These are phyloP conservation scores for Mycena albidolilacea DNA, from an alignment of 768 basidiomycete genomes.

Conservation along the genomic window DNA sequence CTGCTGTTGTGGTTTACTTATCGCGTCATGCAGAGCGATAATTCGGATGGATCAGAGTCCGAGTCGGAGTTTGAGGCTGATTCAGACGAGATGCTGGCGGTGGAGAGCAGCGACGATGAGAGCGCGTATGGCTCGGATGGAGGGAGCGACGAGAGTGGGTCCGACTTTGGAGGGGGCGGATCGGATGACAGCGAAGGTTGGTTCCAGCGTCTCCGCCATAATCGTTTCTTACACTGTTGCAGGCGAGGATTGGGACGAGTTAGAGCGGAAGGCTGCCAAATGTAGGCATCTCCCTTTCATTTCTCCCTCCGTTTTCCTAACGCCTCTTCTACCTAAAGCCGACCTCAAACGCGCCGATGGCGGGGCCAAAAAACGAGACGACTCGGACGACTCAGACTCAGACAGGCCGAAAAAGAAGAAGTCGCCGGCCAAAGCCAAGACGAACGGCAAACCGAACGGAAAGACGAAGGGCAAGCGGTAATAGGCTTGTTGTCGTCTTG, in stretches of 20 bases:
- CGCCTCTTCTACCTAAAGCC: constrained; percentile 19
- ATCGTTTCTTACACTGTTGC: constrained; percentile 30
- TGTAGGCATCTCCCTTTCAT: constrained; percentile 59
- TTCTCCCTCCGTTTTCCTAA: not conserved
- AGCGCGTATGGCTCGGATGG: constrained; percentile 81
- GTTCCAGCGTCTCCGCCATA: constrained; percentile 25
- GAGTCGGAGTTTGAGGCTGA: constrained; percentile 67
- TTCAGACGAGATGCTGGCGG: constrained; percentile 68
- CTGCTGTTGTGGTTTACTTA: constrained; percentile 17
- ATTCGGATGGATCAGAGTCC: constrained; percentile 62
- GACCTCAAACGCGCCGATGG: constrained; percentile 39
- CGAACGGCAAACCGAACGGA: constrained; percentile 42
- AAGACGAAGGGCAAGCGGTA: constrained; percentile 51
- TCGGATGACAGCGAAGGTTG: constrained; percentile 71
- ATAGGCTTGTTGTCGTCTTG: not conserved
- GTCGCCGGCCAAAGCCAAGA: constrained; percentile 47
- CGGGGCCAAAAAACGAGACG: constrained; percentile 18
- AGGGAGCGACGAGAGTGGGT: constrained; percentile 75
- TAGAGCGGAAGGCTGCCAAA: constrained; percentile 93
- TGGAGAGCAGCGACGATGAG: constrained; percentile 67
- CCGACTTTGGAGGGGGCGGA: constrained; percentile 69
- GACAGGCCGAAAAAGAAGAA: constrained; percentile 42
- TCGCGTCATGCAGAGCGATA: constrained; percentile 52
- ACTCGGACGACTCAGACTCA: constrained; percentile 39
- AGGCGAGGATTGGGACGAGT: constrained; percentile 97